These are phyloP conservation scores for Mentha longifolia DNA, from an alignment of 257 asterid genomes.

Conservation along the genomic window DNA sequence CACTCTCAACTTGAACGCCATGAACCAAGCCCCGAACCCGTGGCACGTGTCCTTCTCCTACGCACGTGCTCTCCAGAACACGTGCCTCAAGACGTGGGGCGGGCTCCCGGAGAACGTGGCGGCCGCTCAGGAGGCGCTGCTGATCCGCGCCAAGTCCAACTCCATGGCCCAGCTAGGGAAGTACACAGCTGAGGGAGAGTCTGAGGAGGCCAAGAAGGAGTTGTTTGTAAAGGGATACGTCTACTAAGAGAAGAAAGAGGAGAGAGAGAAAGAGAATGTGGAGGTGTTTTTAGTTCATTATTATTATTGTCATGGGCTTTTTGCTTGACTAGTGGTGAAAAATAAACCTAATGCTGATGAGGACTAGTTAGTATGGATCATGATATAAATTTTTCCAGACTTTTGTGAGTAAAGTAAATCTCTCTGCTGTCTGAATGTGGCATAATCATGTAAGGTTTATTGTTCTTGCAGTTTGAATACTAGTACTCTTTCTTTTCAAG, in stretches of 20 bases:
- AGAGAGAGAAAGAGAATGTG: neutral
- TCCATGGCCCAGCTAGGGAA: constrained; percentile 84
- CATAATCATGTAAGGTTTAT: neutral
- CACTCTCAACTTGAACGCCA: constrained; percentile 74
- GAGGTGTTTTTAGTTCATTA: constrained; percentile 9
- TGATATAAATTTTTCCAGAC: constrained; percentile 32
- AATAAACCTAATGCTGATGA: constrained; percentile 36
- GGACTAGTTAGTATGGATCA: constrained; percentile 45
- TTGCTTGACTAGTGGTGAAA: constrained; percentile 30
- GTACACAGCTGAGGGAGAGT: constrained; percentile 75
- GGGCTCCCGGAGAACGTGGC: constrained; percentile 66
- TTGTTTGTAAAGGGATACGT: constrained; percentile 75
- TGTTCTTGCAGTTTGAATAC: neutral
- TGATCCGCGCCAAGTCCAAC: constrained; percentile 70
- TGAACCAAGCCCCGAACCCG: constrained; percentile 83
- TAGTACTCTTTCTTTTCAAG: neutral
- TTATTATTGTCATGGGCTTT: constrained; percentile 26
- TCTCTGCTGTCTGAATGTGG: constrained; percentile 22
- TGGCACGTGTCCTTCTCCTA: constrained; percentile 85
- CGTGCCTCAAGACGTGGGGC: constrained; percentile 81
- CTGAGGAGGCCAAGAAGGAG: constrained; percentile 78
- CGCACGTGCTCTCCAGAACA: constrained; percentile 81
- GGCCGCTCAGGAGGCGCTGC: constrained; percentile 71
- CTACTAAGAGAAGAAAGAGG: constrained; percentile 45
- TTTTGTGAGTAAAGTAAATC: neutral